Evolutionary conservation across 2,329 filamentous ascomycete species (phyloP), one percentile per base, ranked within the genome.

Genomic region (Lachnellula cervina): DNA sequence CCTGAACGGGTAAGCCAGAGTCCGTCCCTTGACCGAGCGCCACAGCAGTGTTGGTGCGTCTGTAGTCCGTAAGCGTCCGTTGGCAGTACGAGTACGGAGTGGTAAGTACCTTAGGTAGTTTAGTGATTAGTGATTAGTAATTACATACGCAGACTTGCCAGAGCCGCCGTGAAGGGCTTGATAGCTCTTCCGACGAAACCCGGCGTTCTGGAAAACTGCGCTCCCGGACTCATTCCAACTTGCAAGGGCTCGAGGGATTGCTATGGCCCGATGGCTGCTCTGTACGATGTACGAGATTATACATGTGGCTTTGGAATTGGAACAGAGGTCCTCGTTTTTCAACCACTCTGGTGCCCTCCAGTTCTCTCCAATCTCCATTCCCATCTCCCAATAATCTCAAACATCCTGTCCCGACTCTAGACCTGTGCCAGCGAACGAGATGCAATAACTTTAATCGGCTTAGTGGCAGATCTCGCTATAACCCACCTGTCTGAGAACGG

Each of bases 401-500:
- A 42, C 25, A n/a, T 34, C 16, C 23, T 32, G 28, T 32, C 42
- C n/a, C 14, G 17, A 44, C 42, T 44, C 42, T 13, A 32, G 28
- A 32, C 28, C 28, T 32, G 9, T 32, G 28, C 28, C 28, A 32
- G 28, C 28, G 28, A 32, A 32, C 28, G 9, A 32, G 28, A 32
- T 32, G 28, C 32, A 40, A 48, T 53, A 40, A 23, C 52, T 53
- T 21, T 45, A 38, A 52, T 56, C 7, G 17, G 34, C 25, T 49
- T 53, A 51, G 55, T 42, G 34, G 17, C 21, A 23, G 17, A 52
- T 58, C 55, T 56, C 52, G 54, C 56, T 47, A 53, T 47, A 47
- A 56, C 51, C 25, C 42, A 48, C 19, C 38, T 53, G 56, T 62
- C 62, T 61, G 23, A 55, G 49, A 62, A 56, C 54, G 58, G 62